A percentile compares a stretch with the other conserved stretches of the same genome.
Evolutionary conservation across 1,284 basidiomycete genomes (phyloP).

Genomic region (Cutaneotrichosporon sp.): DNA sequence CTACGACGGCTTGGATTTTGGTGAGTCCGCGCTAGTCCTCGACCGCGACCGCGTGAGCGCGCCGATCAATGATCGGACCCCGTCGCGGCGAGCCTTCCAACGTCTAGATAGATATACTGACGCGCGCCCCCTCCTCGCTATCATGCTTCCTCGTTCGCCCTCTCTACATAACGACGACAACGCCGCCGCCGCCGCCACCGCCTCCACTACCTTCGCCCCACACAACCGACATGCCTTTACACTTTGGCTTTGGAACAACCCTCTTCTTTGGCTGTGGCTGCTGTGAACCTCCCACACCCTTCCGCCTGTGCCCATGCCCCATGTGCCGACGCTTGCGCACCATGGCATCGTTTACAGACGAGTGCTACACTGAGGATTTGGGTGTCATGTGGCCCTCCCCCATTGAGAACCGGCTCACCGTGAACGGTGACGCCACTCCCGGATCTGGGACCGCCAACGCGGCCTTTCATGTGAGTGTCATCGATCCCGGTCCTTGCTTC

Average conservation of each 20-base stretch:
- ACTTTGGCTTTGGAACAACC: background rate
- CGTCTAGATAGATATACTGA: background rate
- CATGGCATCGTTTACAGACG: conserved; percentile 11
- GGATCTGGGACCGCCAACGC: background rate
- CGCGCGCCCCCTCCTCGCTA: background rate
- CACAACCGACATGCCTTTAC: background rate
- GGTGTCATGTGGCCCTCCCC: conserved; percentile 28
- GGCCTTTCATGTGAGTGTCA: conserved; percentile 8
- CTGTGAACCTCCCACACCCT: background rate
- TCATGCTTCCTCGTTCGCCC: background rate
- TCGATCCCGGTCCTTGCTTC: background rate
- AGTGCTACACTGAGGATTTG: conserved; percentile 19
- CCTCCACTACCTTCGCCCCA: background rate
- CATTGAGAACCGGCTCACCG: conserved; percentile 19
- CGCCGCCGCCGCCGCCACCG: background rate
- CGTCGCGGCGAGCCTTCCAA: background rate
- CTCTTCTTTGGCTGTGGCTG: background rate
- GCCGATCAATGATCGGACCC: background rate
- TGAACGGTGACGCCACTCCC: background rate
- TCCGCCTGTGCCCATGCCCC: background rate
- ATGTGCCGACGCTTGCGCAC: background rate
- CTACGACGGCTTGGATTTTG: conserved; percentile 17
- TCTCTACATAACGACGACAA: background rate
- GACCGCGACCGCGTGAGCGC: background rate
- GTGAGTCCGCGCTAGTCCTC: conserved; percentile 4